Evolutionary conservation across 805 yeast species (phyloP).

Genomic region (Sugiyamaella americana): DNA sequence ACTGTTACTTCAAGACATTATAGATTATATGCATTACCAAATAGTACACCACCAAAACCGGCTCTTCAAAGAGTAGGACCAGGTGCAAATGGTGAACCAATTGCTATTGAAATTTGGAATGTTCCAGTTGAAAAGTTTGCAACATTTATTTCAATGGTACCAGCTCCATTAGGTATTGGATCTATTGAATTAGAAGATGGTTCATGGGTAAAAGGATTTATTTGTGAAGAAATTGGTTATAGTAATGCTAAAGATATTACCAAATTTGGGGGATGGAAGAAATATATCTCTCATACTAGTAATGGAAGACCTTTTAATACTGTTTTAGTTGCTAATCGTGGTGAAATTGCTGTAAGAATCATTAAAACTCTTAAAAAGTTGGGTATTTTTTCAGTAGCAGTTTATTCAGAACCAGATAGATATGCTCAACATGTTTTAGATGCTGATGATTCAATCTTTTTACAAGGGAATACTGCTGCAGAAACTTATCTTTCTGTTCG

Average conservation of each 20-base stretch:
- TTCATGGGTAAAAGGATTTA: slow-evolving; percentile 83
- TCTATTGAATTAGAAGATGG: slow-evolving; percentile 79
- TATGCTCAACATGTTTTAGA: slow-evolving; percentile 78
- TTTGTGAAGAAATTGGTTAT: slow-evolving; percentile 90
- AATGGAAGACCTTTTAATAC: slow-evolving; percentile 59
- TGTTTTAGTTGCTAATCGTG: slow-evolving; percentile 94
- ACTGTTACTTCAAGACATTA: slow-evolving; percentile 70
- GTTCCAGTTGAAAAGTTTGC: slow-evolving; percentile 78
- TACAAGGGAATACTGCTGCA: slow-evolving; percentile 79
- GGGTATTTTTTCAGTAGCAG: slow-evolving; percentile 73
- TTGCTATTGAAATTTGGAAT: slow-evolving; percentile 76
- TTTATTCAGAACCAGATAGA: slow-evolving; percentile 85
- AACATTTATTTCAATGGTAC: slow-evolving; percentile 77
- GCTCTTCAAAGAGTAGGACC: slow-evolving; percentile 68
- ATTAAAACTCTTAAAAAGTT: slow-evolving; percentile 80
- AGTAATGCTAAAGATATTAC: slow-evolving; percentile 71
- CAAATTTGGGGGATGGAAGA: slow-evolving; percentile 82
- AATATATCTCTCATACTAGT: slow-evolving; percentile 39
- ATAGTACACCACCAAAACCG: slow-evolving; percentile 77
- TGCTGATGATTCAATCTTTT: slow-evolving; percentile 77
- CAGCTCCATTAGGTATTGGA: slow-evolving; percentile 93
- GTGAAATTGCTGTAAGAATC: slow-evolving; percentile 95
- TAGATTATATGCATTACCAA: slow-evolving; percentile 75
- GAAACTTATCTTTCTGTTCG: slow-evolving; percentile 85
- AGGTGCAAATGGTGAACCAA: slow-evolving; percentile 44